Evolutionary conservation across 192 early-diverging fungal genomes (phyloP).

Genomic region (Coemansia erecta): DNA sequence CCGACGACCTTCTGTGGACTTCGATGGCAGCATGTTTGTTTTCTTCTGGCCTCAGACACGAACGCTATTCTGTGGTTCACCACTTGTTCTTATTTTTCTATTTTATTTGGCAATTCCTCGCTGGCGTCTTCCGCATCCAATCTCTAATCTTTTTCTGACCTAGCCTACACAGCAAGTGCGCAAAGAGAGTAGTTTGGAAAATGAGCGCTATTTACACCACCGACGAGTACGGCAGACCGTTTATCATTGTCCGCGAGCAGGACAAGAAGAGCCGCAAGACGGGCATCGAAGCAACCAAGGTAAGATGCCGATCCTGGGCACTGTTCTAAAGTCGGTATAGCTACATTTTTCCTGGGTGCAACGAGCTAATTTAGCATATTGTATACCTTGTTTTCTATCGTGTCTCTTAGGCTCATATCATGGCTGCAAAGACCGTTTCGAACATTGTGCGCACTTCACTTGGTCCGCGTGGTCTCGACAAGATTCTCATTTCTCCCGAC

Average conservation of each 20-base stretch:
- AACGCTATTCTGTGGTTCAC: neutral
- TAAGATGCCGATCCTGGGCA: constrained; percentile 28
- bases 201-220: constrained; percentile 82
- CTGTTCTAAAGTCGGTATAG: neutral
- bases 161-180: too few relatives aligned
- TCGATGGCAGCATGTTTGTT: neutral
- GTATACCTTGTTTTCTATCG: neutral
- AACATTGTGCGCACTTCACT: constrained; percentile 98
- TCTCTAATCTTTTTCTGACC: too few relatives aligned
- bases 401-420: constrained; percentile 83
- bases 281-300: constrained; percentile 95
- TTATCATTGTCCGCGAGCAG: constrained; percentile 98
- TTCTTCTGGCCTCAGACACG: neutral
- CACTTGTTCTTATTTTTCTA: neutral
- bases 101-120: neutral
- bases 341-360: neutral
- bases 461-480: constrained; percentile 97
- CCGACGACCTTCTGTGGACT: too few relatives aligned
- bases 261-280: constrained; percentile 86
- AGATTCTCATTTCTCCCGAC: constrained; percentile 99
- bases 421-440: constrained; percentile 95
- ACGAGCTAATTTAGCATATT: neutral
- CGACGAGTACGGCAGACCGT: constrained; percentile 97
- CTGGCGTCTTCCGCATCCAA: neutral
- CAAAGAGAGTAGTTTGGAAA: constrained; percentile 8